phyloP scores from a whole-genome alignment of 306 rosid species.

The Ormosia semicastrata region DNA sequence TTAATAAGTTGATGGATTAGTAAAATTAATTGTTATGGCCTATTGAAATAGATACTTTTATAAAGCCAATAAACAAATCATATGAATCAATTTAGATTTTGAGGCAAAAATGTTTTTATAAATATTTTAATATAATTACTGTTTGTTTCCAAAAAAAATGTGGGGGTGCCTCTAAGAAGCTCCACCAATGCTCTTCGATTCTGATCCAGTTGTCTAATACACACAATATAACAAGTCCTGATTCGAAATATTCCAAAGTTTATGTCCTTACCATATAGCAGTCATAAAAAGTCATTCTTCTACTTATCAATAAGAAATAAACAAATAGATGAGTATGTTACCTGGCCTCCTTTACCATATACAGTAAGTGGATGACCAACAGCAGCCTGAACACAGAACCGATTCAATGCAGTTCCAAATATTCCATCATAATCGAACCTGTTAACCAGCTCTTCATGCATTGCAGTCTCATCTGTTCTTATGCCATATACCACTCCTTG shows the following conservation, averaged over 20 bases:
- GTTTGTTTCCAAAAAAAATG: background rate
- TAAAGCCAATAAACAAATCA: background rate
- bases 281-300: background rate
- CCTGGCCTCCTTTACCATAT: slow-evolving; percentile 99
- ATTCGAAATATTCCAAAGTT: background rate
- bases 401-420: slow-evolving; percentile 93
- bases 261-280: background rate
- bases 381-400: slow-evolving; percentile 98
- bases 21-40: background rate
- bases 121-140: background rate
- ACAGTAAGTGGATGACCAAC: slow-evolving; percentile 97
- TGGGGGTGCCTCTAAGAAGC: background rate
- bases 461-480: slow-evolving; percentile 77
- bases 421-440: slow-evolving; percentile 92
- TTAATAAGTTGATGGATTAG: background rate
- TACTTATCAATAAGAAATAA: slow-evolving; percentile 7
- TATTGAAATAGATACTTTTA: background rate
- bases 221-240: background rate
- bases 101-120: background rate
- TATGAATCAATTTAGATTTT: background rate
- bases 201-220: background rate
- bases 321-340: slow-evolving; percentile 29
- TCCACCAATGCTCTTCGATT: background rate
- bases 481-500: slow-evolving; percentile 97
- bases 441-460: slow-evolving; percentile 82